Percentiles rank a stretch among this genome's conserved stretches.
Conservation (phyloP, 1,284 basidiomycete genomes). For the Leccinum angustisporum region DNA sequence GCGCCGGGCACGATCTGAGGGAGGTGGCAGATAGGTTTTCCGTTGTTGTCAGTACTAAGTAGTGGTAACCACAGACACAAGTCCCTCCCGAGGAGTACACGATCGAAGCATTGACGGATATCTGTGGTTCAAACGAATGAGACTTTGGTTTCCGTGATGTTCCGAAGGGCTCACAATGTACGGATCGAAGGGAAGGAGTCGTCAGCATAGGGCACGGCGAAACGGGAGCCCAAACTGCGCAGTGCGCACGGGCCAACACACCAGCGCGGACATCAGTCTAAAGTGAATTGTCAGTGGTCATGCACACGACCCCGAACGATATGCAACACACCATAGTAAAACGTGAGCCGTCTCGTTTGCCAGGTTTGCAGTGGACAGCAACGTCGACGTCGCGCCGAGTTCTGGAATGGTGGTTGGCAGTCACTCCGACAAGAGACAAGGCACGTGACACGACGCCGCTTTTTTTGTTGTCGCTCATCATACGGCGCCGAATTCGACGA, state of each 20-base stretch:
- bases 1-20: too few species aligned
- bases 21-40: too few species aligned
- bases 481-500: too few species aligned
- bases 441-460: too few species aligned
- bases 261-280: slow-evolving; percentile 83
- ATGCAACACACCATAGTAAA: slow-evolving; percentile 61
- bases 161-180: slow-evolving; percentile 50
- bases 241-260: slow-evolving; percentile 53
- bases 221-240: slow-evolving; percentile 21
- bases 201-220: slow-evolving; percentile 9
- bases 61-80: slow-evolving; percentile 57
- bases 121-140: slow-evolving; percentile 42
- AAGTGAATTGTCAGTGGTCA: slow-evolving; percentile 5
- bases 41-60: too few species aligned
- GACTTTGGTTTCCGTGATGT: neutral
- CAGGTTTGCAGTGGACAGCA: slow-evolving; percentile 21
- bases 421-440: too few species aligned
- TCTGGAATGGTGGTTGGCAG: too few species aligned
- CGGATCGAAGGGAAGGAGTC: neutral
- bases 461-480: too few species aligned
- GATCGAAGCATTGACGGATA: slow-evolving; percentile 83
- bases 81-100: slow-evolving; percentile 77
- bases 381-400: too few species aligned
- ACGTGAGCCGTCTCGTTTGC: slow-evolving; percentile 72
- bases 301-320: neutral